Conservation (phyloP, 306 rosid species). For the Gynostemma pentaphyllum region DNA sequence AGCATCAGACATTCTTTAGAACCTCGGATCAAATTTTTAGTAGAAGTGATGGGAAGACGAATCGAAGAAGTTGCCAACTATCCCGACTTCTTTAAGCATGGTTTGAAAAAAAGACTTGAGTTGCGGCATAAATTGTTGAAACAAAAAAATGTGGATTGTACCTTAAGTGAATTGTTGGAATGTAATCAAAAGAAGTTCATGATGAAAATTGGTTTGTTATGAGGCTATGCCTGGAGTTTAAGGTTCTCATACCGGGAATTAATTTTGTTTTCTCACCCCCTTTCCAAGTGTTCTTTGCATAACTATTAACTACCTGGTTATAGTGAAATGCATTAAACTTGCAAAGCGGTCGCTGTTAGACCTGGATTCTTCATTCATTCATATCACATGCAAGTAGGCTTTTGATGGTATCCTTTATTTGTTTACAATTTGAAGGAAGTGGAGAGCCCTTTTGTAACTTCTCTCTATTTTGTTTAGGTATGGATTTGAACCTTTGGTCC, state of each 20-base stretch:
- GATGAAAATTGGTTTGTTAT: conserved; percentile 54
- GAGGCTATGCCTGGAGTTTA: conserved; percentile 26
- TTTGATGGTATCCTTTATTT: neutral
- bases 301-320: neutral
- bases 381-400: neutral
- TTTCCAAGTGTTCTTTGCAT: neutral
- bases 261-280: neutral
- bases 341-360: neutral
- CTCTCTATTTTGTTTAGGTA: neutral
- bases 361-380: neutral
- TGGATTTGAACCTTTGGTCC: neutral
- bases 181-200: conserved; percentile 71
- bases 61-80: conserved; percentile 57
- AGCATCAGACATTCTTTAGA: conserved; percentile 67
- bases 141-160: conserved; percentile 32
- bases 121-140: conserved; percentile 49
- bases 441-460: conserved; percentile 2
- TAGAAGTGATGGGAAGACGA: conserved; percentile 65
- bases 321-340: neutral
- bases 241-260: neutral
- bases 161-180: conserved; percentile 86
- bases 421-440: neutral
- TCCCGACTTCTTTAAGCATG: conserved; percentile 78
- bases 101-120: conserved; percentile 66
- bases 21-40: conserved; percentile 64